These are phyloP conservation scores for Podospora pseudopauciseta DNA, from an alignment of 495 filamentous ascomycete species.

Conservation along the genomic window DNA sequence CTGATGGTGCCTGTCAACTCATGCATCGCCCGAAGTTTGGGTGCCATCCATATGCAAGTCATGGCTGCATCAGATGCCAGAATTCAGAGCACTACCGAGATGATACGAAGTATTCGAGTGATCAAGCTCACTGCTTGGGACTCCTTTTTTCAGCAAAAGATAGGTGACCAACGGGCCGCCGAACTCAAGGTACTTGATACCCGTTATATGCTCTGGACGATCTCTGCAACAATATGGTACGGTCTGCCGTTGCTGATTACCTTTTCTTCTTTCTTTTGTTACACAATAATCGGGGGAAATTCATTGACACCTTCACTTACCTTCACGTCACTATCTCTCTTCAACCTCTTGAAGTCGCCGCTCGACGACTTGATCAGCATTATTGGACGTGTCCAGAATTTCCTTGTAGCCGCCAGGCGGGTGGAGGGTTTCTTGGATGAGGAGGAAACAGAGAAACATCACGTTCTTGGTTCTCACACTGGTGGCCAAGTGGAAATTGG, in stretches of 20 bases:
- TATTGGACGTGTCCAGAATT: conserved; percentile 6
- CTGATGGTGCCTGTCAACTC: conserved; percentile 15
- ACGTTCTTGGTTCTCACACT: background rate
- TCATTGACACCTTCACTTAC: conserved; percentile 10
- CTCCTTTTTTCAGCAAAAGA: background rate
- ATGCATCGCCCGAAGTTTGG: conserved; percentile 13
- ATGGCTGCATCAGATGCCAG: conserved; percentile 13
- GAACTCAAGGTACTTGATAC: conserved; percentile 4
- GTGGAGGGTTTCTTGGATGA: conserved; percentile 7
- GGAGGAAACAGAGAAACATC: conserved; percentile 6
- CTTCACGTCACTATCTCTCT: conserved; percentile 7
- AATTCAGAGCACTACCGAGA: conserved; percentile 10
- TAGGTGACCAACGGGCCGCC: conserved; percentile 3
- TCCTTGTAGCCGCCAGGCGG: conserved; percentile 5
- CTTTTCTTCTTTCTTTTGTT: conserved; percentile 9
- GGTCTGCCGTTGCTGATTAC: conserved; percentile 8
- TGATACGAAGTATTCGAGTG: conserved; percentile 1
- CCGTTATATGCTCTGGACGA: conserved; percentile 11
- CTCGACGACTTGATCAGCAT: conserved; percentile 13
- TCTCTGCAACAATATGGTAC: conserved; percentile 9
- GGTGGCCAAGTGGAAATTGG: conserved; percentile 1
- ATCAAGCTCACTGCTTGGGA: conserved; percentile 13
- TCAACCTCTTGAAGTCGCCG: conserved; percentile 12
- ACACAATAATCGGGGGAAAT: conserved; percentile 6
- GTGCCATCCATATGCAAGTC: conserved; percentile 15